Evolutionary conservation across 2,329 filamentous ascomycete genomes (phyloP).

Genomic region (Neonectria ditissima): DNA sequence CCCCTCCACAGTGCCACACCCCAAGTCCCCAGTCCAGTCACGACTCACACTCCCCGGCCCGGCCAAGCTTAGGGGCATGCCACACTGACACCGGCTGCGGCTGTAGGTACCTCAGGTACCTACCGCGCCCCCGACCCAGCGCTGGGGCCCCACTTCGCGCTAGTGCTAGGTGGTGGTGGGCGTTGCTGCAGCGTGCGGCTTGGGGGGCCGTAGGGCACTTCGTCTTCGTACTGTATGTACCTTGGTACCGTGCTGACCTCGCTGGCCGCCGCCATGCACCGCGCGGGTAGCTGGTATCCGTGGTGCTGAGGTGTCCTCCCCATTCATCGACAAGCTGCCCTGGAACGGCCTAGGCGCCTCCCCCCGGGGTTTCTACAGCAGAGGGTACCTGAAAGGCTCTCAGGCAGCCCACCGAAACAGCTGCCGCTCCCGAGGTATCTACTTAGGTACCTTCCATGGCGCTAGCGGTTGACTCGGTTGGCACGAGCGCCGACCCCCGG

Average conservation of each 20-base stretch:
- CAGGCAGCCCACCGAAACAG: slow-evolving; percentile 8
- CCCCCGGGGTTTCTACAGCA: slow-evolving; percentile 14
- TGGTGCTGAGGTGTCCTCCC: not conserved
- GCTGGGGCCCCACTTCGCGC: slow-evolving; percentile 23
- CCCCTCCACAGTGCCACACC: not conserved
- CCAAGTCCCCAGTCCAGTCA: not conserved
- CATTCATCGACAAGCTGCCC: not conserved
- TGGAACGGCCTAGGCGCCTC: not conserved
- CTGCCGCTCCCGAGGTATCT: not conserved
- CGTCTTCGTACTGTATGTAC: not conserved
- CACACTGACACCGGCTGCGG: slow-evolving; percentile 37
- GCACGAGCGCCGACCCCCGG: slow-evolving; percentile 36
- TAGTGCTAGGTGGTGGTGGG: slow-evolving; percentile 17
- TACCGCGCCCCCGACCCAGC: slow-evolving; percentile 17
- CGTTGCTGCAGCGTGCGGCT: slow-evolving; percentile 12
- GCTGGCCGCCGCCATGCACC: slow-evolving; percentile 1
- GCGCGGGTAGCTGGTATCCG: not conserved
- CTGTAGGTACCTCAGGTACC: slow-evolving; percentile 46
- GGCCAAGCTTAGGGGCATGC: slow-evolving; percentile 32
- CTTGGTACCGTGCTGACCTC: not conserved
- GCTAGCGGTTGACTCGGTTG: slow-evolving; percentile 13
- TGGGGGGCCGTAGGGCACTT: slow-evolving; percentile 17
- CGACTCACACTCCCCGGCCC: slow-evolving; percentile 26
- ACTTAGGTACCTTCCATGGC: not conserved
- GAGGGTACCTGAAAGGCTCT: slow-evolving; percentile 3